These are phyloP conservation scores for Magnolia changhungtana DNA, from an alignment of 164 flowering plant species.

Conservation along the genomic window DNA sequence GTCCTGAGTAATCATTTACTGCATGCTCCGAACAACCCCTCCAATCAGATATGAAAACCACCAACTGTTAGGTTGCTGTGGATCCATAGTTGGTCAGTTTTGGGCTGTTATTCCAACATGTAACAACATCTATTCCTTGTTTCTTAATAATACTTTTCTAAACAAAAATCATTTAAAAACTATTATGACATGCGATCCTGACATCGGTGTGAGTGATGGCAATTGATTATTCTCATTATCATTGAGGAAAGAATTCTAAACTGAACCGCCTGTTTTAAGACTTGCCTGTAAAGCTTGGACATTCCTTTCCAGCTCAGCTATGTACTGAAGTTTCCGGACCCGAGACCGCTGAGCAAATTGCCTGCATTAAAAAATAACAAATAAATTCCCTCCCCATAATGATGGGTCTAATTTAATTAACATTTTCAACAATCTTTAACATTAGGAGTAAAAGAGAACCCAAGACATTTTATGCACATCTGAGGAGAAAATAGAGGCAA, in stretches of 20 bases:
- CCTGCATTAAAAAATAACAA: slow-evolving; percentile 38
- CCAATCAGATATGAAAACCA: not conserved
- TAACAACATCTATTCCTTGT: not conserved
- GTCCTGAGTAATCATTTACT: not conserved
- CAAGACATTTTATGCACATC: not conserved
- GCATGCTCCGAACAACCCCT: not conserved
- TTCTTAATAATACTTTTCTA: not conserved
- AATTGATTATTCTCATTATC: not conserved
- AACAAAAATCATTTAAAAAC: not conserved
- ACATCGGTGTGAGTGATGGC: not conserved
- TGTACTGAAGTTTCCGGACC: slow-evolving; percentile 95
- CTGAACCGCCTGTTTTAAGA: not conserved
- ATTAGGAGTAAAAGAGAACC: not conserved
- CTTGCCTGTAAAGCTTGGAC: slow-evolving; percentile 83
- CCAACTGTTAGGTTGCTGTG: not conserved
- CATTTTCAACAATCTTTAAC: too few species aligned
- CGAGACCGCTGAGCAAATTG: slow-evolving; percentile 95
- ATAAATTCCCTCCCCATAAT: not conserved
- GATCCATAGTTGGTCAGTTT: not conserved
- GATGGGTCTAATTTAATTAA: not conserved
- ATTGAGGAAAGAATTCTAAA: not conserved
- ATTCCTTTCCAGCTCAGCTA: slow-evolving; percentile 88
- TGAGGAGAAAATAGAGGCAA: not conserved
- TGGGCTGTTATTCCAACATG: not conserved
- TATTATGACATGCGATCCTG: not conserved